A percentile compares a stretch with the other conserved stretches of the same genome.
phyloP scores from a whole-genome alignment of 2,329 filamentous ascomycete genomes.

The Sclerotinia spermophila region DNA sequence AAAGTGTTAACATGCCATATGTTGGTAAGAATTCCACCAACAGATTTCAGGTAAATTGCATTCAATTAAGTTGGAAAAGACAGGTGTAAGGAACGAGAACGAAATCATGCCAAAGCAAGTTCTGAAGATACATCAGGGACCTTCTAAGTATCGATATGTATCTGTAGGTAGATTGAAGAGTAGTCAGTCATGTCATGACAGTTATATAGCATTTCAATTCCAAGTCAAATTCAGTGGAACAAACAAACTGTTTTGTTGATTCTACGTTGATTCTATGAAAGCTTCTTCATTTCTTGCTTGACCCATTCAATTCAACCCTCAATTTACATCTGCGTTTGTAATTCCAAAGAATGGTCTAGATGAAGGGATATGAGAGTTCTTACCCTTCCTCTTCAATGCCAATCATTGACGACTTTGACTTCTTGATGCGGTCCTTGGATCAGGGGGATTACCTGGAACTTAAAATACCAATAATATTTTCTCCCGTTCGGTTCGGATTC shows the following conservation, averaged over 20 bases:
- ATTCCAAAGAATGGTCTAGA: not conserved
- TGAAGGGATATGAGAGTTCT: not conserved
- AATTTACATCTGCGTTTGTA: not conserved
- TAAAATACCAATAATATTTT: not conserved
- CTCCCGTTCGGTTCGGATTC: not conserved
- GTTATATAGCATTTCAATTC: too few relatives aligned
- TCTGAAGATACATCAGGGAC: not conserved
- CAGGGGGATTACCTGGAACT: not conserved
- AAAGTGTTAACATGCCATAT: not conserved
- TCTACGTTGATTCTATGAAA: not conserved
- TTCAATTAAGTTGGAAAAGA: too few relatives aligned
- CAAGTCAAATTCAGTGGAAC: too few relatives aligned
- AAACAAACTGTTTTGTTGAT: too few relatives aligned
- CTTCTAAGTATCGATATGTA: too few relatives aligned
- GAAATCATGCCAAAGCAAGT: not conserved
- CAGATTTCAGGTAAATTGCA: not conserved
- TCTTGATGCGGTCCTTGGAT: not conserved
- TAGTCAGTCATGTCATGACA: too few relatives aligned
- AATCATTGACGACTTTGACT: not conserved
- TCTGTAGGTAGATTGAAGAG: too few relatives aligned
- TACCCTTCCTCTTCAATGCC: not conserved
- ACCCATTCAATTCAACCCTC: not conserved
- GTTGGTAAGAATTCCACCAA: not conserved
- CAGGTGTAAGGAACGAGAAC: not conserved
- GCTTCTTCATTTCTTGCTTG: not conserved